Percentiles rank a stretch among this genome's conserved stretches.
These are phyloP conservation scores for Auriscalpium orientale DNA, from an alignment of 768 basidiomycete genomes.

Conservation along the genomic window DNA sequence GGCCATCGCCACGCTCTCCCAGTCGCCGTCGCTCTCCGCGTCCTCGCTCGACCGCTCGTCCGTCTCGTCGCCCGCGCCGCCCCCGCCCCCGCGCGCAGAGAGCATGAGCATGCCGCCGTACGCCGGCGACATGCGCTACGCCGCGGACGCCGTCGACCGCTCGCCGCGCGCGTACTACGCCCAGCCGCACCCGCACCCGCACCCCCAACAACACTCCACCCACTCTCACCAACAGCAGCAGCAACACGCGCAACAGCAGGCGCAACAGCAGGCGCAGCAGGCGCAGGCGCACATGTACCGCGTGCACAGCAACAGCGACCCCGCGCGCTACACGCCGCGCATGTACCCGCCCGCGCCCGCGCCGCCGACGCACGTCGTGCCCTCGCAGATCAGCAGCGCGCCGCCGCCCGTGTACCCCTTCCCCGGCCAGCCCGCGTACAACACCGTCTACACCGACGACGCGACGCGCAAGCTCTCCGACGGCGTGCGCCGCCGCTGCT, in stretches of 20 bases:
- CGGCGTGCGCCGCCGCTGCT: conserved; percentile 68
- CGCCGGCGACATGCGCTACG: conserved; percentile 20
- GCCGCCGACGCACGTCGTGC: conserved; percentile 15
- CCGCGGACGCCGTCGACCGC: conserved; percentile 9
- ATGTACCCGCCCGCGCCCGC: conserved; percentile 15
- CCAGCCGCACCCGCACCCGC: no score
- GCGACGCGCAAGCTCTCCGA: conserved; percentile 76
- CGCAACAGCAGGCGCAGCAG: neutral
- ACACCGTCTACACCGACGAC: conserved; percentile 60
- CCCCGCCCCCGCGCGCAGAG: conserved; percentile 32
- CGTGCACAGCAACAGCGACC: conserved; percentile 1
- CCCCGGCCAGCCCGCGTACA: conserved; percentile 30
- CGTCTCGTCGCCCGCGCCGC: conserved; percentile 49
- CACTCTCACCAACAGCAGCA: no score
- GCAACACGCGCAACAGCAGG: neutral
- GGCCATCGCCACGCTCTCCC: conserved; percentile 42
- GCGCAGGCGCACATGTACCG: neutral
- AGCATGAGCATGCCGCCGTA: conserved; percentile 32
- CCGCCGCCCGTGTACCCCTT: conserved; percentile 24
- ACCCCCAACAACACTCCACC: no score
- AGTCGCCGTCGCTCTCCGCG: conserved; percentile 54
- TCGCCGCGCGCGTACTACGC: conserved; percentile 6
- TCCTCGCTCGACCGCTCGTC: conserved; percentile 55
- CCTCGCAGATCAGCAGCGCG: conserved; percentile 12
- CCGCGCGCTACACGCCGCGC: conserved; percentile 5